phyloP scores from a whole-genome alignment of 768 basidiomycete genomes.

The Pleurotus sapidus region DNA sequence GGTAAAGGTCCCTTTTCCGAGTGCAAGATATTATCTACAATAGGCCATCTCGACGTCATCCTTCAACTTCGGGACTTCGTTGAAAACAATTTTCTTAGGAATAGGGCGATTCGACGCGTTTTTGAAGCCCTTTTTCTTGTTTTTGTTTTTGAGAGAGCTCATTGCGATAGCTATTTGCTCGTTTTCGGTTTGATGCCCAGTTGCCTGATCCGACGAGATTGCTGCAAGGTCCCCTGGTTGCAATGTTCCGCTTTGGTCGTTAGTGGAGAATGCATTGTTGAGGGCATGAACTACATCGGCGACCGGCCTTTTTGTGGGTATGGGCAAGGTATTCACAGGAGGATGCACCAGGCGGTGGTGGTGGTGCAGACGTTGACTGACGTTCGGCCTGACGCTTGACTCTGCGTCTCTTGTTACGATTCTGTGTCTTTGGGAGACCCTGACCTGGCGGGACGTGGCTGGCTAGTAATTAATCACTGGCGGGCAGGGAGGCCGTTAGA shows the following conservation, averaged over 20 bases:
- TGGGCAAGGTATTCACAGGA: conserved; percentile 43
- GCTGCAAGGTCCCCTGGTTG: neutral
- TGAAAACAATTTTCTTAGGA: conserved; percentile 55
- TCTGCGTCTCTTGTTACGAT: conserved; percentile 56
- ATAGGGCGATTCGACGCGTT: conserved; percentile 39
- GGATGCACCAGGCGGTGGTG: conserved; percentile 28
- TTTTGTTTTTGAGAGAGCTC: conserved; percentile 67
- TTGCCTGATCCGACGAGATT: neutral
- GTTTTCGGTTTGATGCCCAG: conserved; percentile 9
- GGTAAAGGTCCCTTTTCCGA: conserved; percentile 16
- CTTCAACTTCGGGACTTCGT: conserved; percentile 47
- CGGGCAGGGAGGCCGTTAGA: neutral
- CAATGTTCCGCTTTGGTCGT: neutral
- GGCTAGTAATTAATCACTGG: neutral
- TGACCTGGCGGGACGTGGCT: conserved; percentile 51
- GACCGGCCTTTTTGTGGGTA: conserved; percentile 15
- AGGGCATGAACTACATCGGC: conserved; percentile 11
- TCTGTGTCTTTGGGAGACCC: conserved; percentile 56
- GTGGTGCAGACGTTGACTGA: conserved; percentile 14
- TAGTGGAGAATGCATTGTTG: conserved; percentile 10
- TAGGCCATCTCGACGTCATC: conserved; percentile 38
- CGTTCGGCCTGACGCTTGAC: conserved; percentile 33
- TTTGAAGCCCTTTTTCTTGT: conserved; percentile 70
- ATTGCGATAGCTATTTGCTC: conserved; percentile 28
- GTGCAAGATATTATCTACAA: conserved; percentile 67